Conservation (phyloP, 139 green algal genomes). For the Micractinium conductrix region DNA sequence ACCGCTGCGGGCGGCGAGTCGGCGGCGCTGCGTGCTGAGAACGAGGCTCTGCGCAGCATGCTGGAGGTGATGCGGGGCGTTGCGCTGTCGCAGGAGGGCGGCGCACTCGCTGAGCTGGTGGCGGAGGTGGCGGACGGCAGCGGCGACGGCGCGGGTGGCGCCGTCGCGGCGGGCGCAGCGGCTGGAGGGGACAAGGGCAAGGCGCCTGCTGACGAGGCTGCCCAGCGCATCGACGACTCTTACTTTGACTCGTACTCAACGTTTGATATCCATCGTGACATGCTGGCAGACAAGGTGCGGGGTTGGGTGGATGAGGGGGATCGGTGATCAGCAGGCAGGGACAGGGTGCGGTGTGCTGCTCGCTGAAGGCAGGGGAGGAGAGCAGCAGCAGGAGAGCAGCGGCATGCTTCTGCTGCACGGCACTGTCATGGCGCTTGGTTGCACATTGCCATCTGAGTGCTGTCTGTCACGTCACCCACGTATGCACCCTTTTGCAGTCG, state of each 20-base stretch:
- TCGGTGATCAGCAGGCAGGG: too few relatives aligned
- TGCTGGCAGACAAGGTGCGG: slow-evolving; percentile 83
- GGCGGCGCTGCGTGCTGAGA: slow-evolving; percentile 36
- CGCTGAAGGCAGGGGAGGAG: too few relatives aligned
- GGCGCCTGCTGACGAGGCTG: not conserved
- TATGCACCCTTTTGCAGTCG: too few relatives aligned
- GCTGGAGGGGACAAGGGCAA: not conserved
- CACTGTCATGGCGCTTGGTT: too few relatives aligned
- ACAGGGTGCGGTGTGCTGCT: too few relatives aligned
- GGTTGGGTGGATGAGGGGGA: not conserved
- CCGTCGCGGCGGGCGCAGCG: not conserved
- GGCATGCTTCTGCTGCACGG: too few relatives aligned
- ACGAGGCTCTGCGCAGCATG: slow-evolving; percentile 39
- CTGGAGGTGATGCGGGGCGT: slow-evolving; percentile 31
- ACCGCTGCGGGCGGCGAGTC: not conserved
- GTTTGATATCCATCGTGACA: slow-evolving; percentile 94
- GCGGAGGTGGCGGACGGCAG: not conserved
- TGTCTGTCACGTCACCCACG: too few relatives aligned
- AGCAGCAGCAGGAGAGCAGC: too few relatives aligned
- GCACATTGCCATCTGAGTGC: too few relatives aligned
- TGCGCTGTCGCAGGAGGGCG: slow-evolving; percentile 19
- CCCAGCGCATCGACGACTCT: slow-evolving; percentile 62
- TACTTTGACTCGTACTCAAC: slow-evolving; percentile 93
- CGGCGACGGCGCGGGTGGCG: not conserved
- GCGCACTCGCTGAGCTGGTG: slow-evolving; percentile 18